Conservation (phyloP, 331 rosid genomes). For the Saraca asoca region DNA sequence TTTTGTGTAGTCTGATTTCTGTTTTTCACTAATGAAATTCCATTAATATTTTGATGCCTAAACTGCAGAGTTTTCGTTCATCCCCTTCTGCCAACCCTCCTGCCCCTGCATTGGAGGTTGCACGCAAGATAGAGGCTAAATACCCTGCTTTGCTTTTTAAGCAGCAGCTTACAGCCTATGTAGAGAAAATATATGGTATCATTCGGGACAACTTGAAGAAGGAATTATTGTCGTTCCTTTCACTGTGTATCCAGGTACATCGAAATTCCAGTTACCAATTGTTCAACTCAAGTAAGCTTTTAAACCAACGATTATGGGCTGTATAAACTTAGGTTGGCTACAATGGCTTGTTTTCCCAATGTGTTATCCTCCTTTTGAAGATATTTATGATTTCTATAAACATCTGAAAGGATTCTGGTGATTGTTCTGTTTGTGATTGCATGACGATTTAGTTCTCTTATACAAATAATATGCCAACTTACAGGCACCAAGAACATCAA, state of each 20-base stretch:
- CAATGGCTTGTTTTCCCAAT: too few relatives aligned
- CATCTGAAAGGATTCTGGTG: conserved; percentile 13
- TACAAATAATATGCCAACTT: conserved; percentile 31
- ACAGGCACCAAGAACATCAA: conserved; percentile 89
- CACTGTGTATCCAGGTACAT: conserved; percentile 88
- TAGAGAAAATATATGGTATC: conserved; percentile 96
- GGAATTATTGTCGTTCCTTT: conserved; percentile 72
- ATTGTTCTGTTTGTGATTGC: conserved; percentile 14
- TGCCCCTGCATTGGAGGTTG: conserved; percentile 59
- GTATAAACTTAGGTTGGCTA: too few relatives aligned
- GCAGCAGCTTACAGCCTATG: conserved; percentile 99
- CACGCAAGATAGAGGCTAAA: conserved; percentile 93
- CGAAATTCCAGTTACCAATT: conserved; percentile 28
- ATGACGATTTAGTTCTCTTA: conserved; percentile 7
- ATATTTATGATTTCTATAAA: too few relatives aligned
- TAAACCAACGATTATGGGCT: conserved; percentile 13
- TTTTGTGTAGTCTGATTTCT: neutral
- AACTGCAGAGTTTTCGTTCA: conserved; percentile 87
- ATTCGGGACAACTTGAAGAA: conserved; percentile 95
- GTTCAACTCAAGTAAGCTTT: conserved; percentile 7
- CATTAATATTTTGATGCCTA: conserved; percentile 29
- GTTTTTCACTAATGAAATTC: neutral
- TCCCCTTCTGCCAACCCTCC: conserved; percentile 84
- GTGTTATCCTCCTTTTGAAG: too few relatives aligned
- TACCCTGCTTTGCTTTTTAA: conserved; percentile 98